Evolutionary conservation across 306 rosid species (phyloP), one percentile per base, ranked within the genome.

Genomic region (Cucumis melo): DNA sequence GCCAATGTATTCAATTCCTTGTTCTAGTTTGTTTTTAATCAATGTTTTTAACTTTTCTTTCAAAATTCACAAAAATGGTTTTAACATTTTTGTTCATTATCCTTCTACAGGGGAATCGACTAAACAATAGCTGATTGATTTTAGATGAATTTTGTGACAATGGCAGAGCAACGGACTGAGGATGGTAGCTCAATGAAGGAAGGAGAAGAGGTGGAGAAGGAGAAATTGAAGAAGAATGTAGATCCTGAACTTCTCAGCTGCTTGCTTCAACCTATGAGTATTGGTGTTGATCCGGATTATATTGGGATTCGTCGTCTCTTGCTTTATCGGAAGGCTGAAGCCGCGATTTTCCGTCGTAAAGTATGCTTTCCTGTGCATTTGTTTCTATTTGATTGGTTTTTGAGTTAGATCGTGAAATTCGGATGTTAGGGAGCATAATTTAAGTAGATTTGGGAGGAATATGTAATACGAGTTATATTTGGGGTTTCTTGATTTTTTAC

Each of bases 261-360:
- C 80, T 75, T 90, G 84, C 90, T 92, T 66, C 98, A 92, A 78
- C 96, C 96, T 53, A 61, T 70, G 73, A 85, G 77, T 46, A 77
- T 87, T 10, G 87, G 88, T 73, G 64, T 80, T 53, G 91, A 92
- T 86, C 80, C 89, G 50, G 75, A 85, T 0, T 90, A 92, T 85
- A 38, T 89, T 55, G 93, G 93, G 80, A 62, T 87, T 81, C 96
- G 96, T 14, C 98, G 98, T 76, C 84, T 92, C 75, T 96, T 92
- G 9, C 93, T 92, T 68, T 75, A 76, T 62, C 85, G 87, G 71
- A 92, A 90, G 86, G 88, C 92, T 23, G 90, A 84, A 78, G 83
- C 90, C 79, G 89, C 87, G 15, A 60, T 84, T 79, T 58, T 80
- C 48, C 89, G 88, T 85, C 98, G 94, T 19, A 76, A 62, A 74